A percentile compares a stretch with the other conserved stretches of the same genome.
phyloP scores from a whole-genome alignment of 345 rosid genomes.

The Eucalyptus paniculata region DNA sequence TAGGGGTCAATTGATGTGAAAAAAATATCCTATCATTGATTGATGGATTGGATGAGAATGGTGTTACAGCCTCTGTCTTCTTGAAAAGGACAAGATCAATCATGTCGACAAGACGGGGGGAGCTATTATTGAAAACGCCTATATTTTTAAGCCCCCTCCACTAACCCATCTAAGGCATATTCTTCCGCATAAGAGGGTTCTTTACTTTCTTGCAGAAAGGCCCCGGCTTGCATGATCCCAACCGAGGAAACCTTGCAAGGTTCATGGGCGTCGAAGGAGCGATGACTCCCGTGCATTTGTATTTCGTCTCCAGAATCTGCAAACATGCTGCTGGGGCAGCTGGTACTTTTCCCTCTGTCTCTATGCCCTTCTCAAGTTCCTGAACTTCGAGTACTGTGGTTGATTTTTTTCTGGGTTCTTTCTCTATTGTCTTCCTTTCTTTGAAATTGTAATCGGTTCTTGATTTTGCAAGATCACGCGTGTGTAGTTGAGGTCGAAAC shows the following conservation, averaged over 20 bases:
- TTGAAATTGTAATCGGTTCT: not conserved
- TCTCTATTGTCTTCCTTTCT: not conserved
- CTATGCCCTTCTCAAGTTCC: not conserved
- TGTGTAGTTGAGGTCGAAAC: not conserved
- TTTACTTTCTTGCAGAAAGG: not conserved
- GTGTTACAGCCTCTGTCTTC: not conserved
- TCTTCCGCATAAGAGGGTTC: not conserved
- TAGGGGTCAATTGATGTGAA: not conserved
- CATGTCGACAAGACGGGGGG: not conserved
- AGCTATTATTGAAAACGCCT: not conserved
- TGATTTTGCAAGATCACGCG: not conserved
- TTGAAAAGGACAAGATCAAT: not conserved
- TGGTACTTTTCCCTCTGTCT: conserved; percentile 3
- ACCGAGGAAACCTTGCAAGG: not conserved
- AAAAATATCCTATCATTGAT: not conserved
- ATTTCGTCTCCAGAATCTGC: conserved; percentile 6
- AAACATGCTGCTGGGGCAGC: conserved; percentile 70
- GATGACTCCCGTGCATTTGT: conserved; percentile 13
- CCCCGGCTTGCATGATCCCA: not conserved
- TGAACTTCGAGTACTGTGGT: not conserved
- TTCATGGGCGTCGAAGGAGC: not conserved
- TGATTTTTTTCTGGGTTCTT: not conserved
- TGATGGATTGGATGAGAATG: not conserved
- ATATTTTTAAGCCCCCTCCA: not conserved
- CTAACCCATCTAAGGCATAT: not conserved